Evolutionary conservation across 177 flowering plant genomes (phyloP), one percentile per base, ranked within the genome.

Genomic region (Vitis hybrid): DNA sequence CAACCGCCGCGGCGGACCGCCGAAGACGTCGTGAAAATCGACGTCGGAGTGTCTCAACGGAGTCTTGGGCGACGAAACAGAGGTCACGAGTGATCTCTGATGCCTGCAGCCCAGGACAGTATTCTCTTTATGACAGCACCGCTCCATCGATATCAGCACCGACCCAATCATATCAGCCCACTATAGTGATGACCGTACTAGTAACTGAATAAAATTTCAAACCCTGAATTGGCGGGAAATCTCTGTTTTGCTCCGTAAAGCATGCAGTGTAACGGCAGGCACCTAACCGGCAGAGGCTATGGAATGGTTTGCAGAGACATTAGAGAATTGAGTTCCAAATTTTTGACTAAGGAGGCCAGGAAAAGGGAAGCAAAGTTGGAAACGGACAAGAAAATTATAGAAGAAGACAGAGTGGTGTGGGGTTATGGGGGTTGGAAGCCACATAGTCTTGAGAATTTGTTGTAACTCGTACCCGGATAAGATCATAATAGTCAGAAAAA

Each of bases 1-100:
- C 51, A 75, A 76, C 59, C 93, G 72, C 81, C 92, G 77, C 8
- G 98, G 98, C 5, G 98, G 98, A 6, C 98, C 98, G 2, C 97
- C 98, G 56, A 92, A 94, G 0, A 94, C 97, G 51, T 94, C 98
- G 58, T 75, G 60, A 65, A 94, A 94, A 75, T 94, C 93, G 50
- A 88, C 62, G 57, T 89, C 94, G 1, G 88, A 74, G 75, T 62
- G 68, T 62, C 77, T 70, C 13, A n/a, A 15, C 1, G 72, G 49
- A 7, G 53, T 15, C 18, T 65, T 65, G 2, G 83, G 58, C 10
- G 78, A 70, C 18, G 79, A 63, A 48, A 13, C n/a, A 1, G 77
- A 69, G 49, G 31, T 69, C 60, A 69, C 67, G 19, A 72, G 64
- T 4, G 86, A 70, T 15, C 69, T 80, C 19, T 76, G 80, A 2